Conservation (phyloP, 495 filamentous ascomycete genomes). For the Neurospora sp. region DNA sequence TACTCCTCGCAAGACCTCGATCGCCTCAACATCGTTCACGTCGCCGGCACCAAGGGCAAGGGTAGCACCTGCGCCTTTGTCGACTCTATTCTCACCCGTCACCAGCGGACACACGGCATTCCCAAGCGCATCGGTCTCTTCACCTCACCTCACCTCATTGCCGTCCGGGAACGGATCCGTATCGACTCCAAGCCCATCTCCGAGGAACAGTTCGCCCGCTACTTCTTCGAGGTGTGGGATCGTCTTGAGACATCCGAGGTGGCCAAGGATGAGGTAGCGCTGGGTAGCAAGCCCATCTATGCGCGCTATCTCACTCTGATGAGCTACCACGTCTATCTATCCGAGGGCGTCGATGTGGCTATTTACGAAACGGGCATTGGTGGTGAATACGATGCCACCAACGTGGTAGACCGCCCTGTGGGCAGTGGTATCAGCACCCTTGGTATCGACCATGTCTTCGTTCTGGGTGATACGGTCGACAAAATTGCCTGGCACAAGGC, state of each 20-base stretch:
- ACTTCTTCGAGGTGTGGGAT: conserved; percentile 89
- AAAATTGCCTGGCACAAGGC: conserved; percentile 97
- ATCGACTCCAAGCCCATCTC: conserved; percentile 70
- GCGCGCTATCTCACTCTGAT: conserved; percentile 85
- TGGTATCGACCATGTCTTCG: conserved; percentile 77
- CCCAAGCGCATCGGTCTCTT: conserved; percentile 65
- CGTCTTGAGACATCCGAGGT: conserved; percentile 39
- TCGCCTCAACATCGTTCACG: conserved; percentile 65
- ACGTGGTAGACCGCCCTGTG: conserved; percentile 67
- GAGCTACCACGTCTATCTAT: conserved; percentile 78
- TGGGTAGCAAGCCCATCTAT: conserved; percentile 63
- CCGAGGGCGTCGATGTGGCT: conserved; percentile 69
- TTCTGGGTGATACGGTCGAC: conserved; percentile 76
- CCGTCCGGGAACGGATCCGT: conserved; percentile 79
- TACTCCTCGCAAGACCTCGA: conserved; percentile 68
- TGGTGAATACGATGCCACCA: conserved; percentile 88
- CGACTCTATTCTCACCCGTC: conserved; percentile 41
- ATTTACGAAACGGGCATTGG: conserved; percentile 92
- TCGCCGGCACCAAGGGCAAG: conserved; percentile 92
- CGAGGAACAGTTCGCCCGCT: conserved; percentile 64
- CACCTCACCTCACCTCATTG: conserved; percentile 80
- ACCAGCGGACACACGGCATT: conserved; percentile 22
- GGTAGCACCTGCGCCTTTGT: conserved; percentile 68
- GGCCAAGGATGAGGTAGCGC: conserved; percentile 22
- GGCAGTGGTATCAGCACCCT: conserved; percentile 72